These are phyloP conservation scores for Neurospora discreta DNA, from an alignment of 495 filamentous ascomycete species.

Conservation along the genomic window DNA sequence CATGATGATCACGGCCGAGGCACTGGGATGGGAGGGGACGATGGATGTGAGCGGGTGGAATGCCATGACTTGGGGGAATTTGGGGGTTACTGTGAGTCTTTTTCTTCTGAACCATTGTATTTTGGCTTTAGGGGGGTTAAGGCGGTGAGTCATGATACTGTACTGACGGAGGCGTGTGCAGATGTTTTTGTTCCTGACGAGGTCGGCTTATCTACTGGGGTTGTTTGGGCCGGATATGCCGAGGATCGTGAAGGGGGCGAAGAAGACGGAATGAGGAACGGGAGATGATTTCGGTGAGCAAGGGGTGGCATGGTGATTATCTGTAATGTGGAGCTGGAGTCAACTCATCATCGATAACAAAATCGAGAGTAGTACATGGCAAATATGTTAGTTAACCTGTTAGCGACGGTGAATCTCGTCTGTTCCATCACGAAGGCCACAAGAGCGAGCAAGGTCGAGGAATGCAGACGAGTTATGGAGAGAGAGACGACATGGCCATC, in stretches of 20 bases:
- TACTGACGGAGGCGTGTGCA: conserved; percentile 1
- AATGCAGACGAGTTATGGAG: neutral
- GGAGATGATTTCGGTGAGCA: neutral
- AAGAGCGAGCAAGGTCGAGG: neutral
- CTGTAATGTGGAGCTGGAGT: neutral
- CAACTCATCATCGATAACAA: neutral
- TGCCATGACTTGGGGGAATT: conserved; percentile 60
- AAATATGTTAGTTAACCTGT: neutral
- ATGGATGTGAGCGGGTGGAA: conserved; percentile 53
- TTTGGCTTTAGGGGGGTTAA: neutral
- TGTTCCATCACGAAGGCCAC: neutral
- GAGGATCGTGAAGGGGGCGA: neutral
- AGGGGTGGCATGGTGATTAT: neutral
- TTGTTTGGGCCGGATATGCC: conserved; percentile 39
- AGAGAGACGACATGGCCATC: neutral
- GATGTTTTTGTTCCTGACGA: conserved; percentile 43
- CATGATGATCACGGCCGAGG: conserved; percentile 49
- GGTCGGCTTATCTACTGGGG: conserved; percentile 46
- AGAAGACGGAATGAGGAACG: conserved; percentile 6
- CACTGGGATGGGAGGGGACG: conserved; percentile 44
- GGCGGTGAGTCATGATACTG: neutral
- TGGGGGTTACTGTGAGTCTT: conserved; percentile 46
- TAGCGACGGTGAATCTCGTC: neutral
- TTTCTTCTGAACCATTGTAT: neutral
- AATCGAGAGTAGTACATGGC: neutral